Conservation (phyloP, 106 monocot genomes). For the Allium cepa region DNA sequence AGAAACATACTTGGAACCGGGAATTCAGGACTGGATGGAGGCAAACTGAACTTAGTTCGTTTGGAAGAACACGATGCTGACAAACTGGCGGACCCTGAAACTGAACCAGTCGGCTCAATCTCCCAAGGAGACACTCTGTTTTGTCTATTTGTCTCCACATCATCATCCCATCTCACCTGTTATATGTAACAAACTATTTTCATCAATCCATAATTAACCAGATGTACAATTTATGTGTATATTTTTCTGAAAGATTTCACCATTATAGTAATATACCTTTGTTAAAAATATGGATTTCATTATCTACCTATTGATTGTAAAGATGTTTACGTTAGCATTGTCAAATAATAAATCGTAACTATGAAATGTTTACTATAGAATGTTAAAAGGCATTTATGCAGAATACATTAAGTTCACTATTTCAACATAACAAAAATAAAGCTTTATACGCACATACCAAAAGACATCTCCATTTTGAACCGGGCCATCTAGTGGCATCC, state of each 20-base stretch:
- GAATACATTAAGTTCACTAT: no score
- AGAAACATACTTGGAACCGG: constrained; percentile 38
- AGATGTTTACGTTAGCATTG: no score
- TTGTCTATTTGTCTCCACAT: constrained; percentile 25
- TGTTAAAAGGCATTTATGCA: no score
- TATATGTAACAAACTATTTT: background rate
- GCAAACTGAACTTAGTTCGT: constrained; percentile 30
- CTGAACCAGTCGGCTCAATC: constrained; percentile 46
- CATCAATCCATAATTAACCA: no score
- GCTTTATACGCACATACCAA: constrained; percentile 22
- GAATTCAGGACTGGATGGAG: constrained; percentile 28
- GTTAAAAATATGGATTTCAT: no score
- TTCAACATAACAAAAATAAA: background rate
- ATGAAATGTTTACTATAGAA: no score
- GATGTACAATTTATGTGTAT: no score
- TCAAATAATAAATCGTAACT: no score
- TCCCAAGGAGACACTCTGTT: constrained; percentile 80
- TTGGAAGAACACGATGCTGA: constrained; percentile 33
- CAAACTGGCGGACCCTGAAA: constrained; percentile 27
- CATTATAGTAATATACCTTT: no score
- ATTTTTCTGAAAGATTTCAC: no score
- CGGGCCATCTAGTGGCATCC: constrained; percentile 72
- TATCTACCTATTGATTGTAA: no score
- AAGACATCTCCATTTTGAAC: constrained; percentile 83
- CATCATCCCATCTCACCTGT: constrained; percentile 76